Percentiles rank a stretch among this genome's conserved stretches.
phyloP scores from a whole-genome alignment of 306 rosid species.

The Castanea sativa region DNA sequence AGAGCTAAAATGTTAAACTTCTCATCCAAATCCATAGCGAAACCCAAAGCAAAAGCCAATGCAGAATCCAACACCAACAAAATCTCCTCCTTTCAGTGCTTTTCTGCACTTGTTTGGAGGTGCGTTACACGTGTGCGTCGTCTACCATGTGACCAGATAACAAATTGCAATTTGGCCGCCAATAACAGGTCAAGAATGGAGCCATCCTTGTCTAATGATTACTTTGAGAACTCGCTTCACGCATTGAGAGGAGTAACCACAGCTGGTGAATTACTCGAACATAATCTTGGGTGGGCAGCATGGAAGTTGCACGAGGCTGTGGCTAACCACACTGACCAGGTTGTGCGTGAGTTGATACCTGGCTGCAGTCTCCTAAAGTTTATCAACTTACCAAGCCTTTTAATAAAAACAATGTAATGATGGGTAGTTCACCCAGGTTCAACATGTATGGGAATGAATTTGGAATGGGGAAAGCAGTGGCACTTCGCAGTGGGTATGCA shows the following conservation, averaged over 20 bases:
- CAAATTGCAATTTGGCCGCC: constrained; percentile 35
- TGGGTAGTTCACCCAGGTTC: constrained; percentile 61
- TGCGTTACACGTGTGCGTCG: constrained; percentile 42
- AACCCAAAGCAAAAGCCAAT: constrained; percentile 57
- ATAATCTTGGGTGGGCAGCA: constrained; percentile 53
- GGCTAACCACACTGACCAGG: constrained; percentile 13
- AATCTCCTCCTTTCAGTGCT: constrained; percentile 60
- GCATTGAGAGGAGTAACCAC: background rate
- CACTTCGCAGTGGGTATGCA: constrained; percentile 48
- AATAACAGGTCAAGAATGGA: constrained; percentile 46
- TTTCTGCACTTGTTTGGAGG: constrained; percentile 58
- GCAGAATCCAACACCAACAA: constrained; percentile 19
- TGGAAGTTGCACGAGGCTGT: constrained; percentile 50
- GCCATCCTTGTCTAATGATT: constrained; percentile 39
- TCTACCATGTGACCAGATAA: background rate
- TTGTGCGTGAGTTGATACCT: constrained; percentile 2
- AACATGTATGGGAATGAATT: constrained; percentile 58
- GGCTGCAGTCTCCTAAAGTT: constrained; percentile 33
- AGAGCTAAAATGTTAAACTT: constrained; percentile 61
- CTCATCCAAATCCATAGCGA: constrained; percentile 44
- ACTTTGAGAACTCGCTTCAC: constrained; percentile 42
- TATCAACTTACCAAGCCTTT: background rate
- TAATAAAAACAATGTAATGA: constrained; percentile 28
- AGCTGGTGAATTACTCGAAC: constrained; percentile 36
- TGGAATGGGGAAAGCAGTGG: constrained; percentile 73